phyloP scores from a whole-genome alignment of 2,329 filamentous ascomycete species.

The Monosporascus sp. region DNA sequence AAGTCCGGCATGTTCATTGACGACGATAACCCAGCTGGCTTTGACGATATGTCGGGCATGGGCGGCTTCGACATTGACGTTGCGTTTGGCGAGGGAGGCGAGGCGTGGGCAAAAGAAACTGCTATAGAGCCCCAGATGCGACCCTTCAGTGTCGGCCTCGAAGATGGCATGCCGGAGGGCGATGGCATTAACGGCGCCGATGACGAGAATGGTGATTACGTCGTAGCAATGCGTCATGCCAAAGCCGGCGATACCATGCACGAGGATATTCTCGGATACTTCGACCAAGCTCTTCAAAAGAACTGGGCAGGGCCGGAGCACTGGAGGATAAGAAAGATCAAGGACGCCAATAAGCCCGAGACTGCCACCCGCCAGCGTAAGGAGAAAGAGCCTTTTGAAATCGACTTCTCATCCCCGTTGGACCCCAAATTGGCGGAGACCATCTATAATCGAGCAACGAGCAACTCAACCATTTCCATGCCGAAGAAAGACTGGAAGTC shows the following conservation, averaged over 20 bases:
- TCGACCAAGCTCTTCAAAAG: slow-evolving; percentile 92
- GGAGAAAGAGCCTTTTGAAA: slow-evolving; percentile 94
- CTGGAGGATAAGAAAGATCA: slow-evolving; percentile 94
- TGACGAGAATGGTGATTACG: slow-evolving; percentile 65
- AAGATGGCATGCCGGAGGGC: slow-evolving; percentile 48
- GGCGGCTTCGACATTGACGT: slow-evolving; percentile 72
- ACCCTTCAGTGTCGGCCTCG: slow-evolving; percentile 60
- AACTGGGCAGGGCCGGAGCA: slow-evolving; percentile 99
- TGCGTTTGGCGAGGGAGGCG: slow-evolving; percentile 91
- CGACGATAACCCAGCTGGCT: slow-evolving; percentile 77
- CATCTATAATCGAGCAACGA: slow-evolving; percentile 76
- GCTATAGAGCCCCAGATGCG: slow-evolving; percentile 82
- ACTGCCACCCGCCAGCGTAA: slow-evolving; percentile 65
- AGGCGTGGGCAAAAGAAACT: slow-evolving; percentile 90
- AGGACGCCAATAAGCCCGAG: slow-evolving; percentile 63
- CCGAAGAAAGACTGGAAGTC: slow-evolving; percentile 95
- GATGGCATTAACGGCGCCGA: slow-evolving; percentile 51
- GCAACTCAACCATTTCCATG: slow-evolving; percentile 75
- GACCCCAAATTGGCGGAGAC: slow-evolving; percentile 65
- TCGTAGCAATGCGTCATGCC: slow-evolving; percentile 70
- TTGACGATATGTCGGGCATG: slow-evolving; percentile 70
- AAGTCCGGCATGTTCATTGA: slow-evolving; percentile 80
- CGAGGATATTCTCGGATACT: slow-evolving; percentile 95
- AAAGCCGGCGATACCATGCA: slow-evolving; percentile 66
- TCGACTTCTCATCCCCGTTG: slow-evolving; percentile 79